Percentiles rank a stretch among this genome's conserved stretches.
Conservation (phyloP, 495 filamentous ascomycete species). For the Aspergillus baeticus region DNA sequence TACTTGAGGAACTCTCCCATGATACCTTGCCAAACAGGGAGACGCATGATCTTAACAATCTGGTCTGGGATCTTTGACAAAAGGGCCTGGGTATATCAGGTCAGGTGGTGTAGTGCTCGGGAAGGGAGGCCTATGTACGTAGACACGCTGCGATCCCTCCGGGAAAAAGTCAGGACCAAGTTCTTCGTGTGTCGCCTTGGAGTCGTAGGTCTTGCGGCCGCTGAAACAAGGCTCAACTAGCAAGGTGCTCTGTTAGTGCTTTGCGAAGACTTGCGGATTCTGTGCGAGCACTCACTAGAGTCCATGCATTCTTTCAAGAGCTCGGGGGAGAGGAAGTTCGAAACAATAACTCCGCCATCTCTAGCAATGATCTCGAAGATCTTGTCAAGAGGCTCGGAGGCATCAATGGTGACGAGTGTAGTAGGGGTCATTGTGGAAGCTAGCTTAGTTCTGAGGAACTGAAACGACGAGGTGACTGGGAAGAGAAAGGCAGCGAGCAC, state of each 20-base stretch:
- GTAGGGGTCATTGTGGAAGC: neutral
- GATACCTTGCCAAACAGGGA: neutral
- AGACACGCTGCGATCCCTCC: constrained; percentile 2
- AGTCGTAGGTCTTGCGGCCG: constrained; percentile 2
- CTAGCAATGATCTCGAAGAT: neutral
- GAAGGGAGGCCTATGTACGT: neutral
- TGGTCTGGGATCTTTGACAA: constrained; percentile 1
- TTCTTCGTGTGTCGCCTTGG: neutral
- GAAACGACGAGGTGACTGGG: neutral
- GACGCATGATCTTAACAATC: constrained; percentile 1
- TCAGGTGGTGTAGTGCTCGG: too few species aligned
- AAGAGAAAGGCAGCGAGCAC: neutral
- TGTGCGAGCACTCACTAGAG: neutral
- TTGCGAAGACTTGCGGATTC: neutral
- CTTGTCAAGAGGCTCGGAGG: neutral
- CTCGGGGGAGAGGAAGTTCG: neutral
- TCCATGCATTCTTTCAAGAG: constrained; percentile 8
- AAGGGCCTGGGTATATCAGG: neutral
- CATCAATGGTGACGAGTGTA: neutral
- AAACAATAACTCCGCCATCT: constrained; percentile 5
- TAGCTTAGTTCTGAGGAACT: neutral
- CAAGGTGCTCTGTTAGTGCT: neutral
- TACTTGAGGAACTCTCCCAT: constrained; percentile 3
- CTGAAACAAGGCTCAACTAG: neutral
- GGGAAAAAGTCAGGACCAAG: constrained; percentile 5